Evolutionary conservation across 2,329 filamentous ascomycete genomes (phyloP), one percentile per base, ranked within the genome.

Genomic region (Boeremia exigua): DNA sequence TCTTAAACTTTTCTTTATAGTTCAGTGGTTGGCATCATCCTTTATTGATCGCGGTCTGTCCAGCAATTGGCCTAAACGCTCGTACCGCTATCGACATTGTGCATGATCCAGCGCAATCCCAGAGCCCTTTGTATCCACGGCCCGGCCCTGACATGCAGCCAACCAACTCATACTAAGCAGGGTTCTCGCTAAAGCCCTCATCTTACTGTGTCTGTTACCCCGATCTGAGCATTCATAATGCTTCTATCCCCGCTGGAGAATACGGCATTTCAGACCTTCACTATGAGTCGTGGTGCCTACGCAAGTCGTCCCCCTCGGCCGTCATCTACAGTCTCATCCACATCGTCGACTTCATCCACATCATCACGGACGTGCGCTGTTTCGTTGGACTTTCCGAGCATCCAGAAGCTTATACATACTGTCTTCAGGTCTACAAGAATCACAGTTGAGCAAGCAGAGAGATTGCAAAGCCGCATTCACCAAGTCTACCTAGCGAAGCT

Each of bases 401-500:
- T 76, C 51, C 73, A 76, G 53, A 69, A 63, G 48, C 62, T 72
- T 8, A 62, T 77, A 19, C 62, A 67, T 38, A 52, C 59, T 29
- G 62, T 72, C 19, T 71, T 74, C 43, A 68, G 68, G 2, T 72
- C 72, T 17, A 66, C 72, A 2, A 68, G 57, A 42, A 65, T 72
- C 29, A 67, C 60, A 33, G 62, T 77, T 10, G 69, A 71, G 37
- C 68, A 75, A 63, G 66, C 68, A 19, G 74, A 77, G 53, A 68
- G 71, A 6, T 52, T 77, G 4, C 64, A 67, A 37, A 70, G 70
- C 25, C 65, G 69, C 7, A 65, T 78, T 4, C 75, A 78, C 48
- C 77, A 77, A 56, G 73, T 76, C 8, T 80, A 76, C 44, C 71
- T 78, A n/a, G 58, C 77, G n/a, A 71, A 67, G 49, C 70, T 78